Evolutionary conservation across 306 rosid species (phyloP), one percentile per base, ranked within the genome.

Genomic region (Geum urbanum): DNA sequence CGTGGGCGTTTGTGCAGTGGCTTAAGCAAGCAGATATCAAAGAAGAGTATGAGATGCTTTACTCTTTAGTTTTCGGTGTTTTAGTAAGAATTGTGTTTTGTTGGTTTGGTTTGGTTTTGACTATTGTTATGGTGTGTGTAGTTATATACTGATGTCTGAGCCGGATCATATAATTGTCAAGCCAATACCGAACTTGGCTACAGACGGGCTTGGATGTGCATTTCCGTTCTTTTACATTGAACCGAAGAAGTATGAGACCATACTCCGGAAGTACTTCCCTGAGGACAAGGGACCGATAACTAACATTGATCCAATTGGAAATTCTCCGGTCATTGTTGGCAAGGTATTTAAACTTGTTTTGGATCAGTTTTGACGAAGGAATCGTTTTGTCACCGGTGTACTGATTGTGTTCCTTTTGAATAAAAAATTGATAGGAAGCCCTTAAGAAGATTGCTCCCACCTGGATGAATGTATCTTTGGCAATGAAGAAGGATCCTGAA

Each of bases 1-100:
- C 99, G 24, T 91, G 99, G 99, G 99, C 99, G 44, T 95, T 95
- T 89, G 99, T 95, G 54, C 99, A 95, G 65, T 95, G 99, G 99
- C 99, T 95, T 81, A 80, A 74, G 77, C 74, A 87, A 73, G 96
- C 97, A 41, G 84, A 95, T 80, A 95, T 95, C 56, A 83, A 89
- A 84, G 99, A 95, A 89, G 99, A 95, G 97, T 95, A 88, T 4
- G 94, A 47, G 40, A 73, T 60, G 44, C 79, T 63, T 52, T n/a
- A 8, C 74, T 55, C 40, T 66, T 15, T 45, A 74, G 58, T 72
- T 74, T 32, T 72, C 49, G 41, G 50, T 47, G 19, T 74, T 55
- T 24, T 60, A 69, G 44, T 44, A 14, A 47, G 57, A 1, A 40
- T 70, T 8, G 14, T 46, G 9, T 19, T 19, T 55, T 3, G 18